phyloP scores from a whole-genome alignment of 2,329 filamentous ascomycete genomes.

The Verticillium longisporum region DNA sequence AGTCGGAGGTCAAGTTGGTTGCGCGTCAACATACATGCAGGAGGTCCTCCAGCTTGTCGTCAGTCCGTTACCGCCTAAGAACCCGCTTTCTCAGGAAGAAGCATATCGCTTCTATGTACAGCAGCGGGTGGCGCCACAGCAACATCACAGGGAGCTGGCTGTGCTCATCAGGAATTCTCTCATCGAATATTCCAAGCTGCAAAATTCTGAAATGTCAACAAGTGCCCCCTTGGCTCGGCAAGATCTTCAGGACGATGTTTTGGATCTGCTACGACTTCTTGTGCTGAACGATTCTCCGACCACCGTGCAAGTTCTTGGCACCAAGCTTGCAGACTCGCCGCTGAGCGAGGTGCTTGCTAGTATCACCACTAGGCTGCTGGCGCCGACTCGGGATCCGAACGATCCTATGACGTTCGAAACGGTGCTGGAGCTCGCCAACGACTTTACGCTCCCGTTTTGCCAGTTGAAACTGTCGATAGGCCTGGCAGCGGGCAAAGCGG shows the following conservation, averaged over 20 bases:
- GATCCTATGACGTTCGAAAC: conserved; percentile 45
- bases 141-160: conserved; percentile 46
- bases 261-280: conserved; percentile 39
- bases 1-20: conserved; percentile 11
- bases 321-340: conserved; percentile 34
- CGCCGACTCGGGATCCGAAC: conserved; percentile 24
- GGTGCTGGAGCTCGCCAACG: conserved; percentile 51
- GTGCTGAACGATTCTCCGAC: conserved; percentile 40
- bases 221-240: conserved; percentile 35
- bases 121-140: conserved; percentile 50
- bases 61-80: conserved; percentile 32
- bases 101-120: conserved; percentile 57
- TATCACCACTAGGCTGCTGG: conserved; percentile 38
- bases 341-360: conserved; percentile 36
- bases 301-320: conserved; percentile 40
- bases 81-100: conserved; percentile 47
- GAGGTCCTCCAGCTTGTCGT: conserved; percentile 50
- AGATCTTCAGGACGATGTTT: conserved; percentile 30
- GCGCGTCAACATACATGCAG: conserved; percentile 43
- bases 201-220: conserved; percentile 18
- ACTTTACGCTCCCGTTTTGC: conserved; percentile 64
- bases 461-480: conserved; percentile 60
- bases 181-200: conserved; percentile 40
- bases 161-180: conserved; percentile 47
- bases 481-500: conserved; percentile 36